Conservation (phyloP, 805 yeast genomes). For the Pichia deserticola region DNA sequence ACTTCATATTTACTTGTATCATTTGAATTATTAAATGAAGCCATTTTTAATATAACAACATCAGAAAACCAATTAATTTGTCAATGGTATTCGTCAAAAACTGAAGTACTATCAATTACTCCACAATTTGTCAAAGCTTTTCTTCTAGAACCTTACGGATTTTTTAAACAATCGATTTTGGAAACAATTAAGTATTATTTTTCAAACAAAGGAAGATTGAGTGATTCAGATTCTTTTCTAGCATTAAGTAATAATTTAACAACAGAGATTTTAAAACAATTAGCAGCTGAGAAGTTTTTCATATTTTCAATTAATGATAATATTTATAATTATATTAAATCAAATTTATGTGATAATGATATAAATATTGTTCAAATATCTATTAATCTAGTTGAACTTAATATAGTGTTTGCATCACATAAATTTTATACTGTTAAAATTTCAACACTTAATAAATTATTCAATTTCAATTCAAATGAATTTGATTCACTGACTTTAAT, state of each 20-base stretch:
- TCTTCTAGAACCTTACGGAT: slow-evolving; percentile 6
- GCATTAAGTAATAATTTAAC: not conserved
- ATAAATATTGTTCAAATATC: not conserved
- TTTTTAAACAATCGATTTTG: not conserved
- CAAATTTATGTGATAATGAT: not conserved
- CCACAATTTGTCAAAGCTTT: not conserved
- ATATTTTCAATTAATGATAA: not conserved
- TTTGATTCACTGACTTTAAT: slow-evolving; percentile 1
- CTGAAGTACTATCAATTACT: not conserved
- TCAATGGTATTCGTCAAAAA: not conserved
- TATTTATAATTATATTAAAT: not conserved
- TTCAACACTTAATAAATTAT: slow-evolving; percentile 8
- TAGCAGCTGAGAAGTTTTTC: not conserved
- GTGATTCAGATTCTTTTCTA: not conserved
- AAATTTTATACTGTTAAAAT: slow-evolving; percentile 16
- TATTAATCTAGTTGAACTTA: slow-evolving; percentile 15
- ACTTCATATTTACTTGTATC: not conserved
- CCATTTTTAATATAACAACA: not conserved
- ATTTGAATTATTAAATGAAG: not conserved
- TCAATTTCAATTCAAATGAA: slow-evolving; percentile 8
- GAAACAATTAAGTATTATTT: not conserved
- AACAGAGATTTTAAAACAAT: not conserved
- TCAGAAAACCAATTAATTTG: not conserved
- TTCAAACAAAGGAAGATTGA: not conserved
- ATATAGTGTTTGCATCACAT: slow-evolving; percentile 18